These are phyloP conservation scores for Aspergillus terreus DNA, from an alignment of 2,329 filamentous ascomycete species.

Conservation along the genomic window DNA sequence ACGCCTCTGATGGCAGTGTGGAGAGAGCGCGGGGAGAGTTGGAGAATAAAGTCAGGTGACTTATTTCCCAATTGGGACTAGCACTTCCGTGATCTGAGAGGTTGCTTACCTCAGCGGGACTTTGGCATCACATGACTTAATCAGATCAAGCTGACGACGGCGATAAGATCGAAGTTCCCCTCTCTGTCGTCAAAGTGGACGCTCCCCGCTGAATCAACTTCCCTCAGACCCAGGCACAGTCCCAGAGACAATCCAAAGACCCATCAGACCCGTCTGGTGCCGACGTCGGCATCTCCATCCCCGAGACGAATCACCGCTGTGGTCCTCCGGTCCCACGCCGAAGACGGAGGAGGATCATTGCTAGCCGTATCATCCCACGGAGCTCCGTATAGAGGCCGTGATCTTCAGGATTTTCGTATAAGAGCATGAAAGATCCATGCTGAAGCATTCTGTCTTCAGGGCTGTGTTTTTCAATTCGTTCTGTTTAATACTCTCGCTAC, in stretches of 20 bases:
- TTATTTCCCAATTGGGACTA: too few species aligned
- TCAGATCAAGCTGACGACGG: not conserved
- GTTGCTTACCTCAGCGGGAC: too few species aligned
- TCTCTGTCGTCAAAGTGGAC: conserved; percentile 1
- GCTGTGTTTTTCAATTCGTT: not conserved
- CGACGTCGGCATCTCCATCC: conserved; percentile 12
- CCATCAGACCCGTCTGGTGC: conserved; percentile 10
- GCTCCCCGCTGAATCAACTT: not conserved
- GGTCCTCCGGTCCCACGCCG: conserved; percentile 17
- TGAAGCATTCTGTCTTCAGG: not conserved
- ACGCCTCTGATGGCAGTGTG: too few species aligned
- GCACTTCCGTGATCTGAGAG: too few species aligned
- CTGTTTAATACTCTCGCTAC: not conserved
- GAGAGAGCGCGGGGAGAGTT: too few species aligned
- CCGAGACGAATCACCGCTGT: conserved; percentile 14
- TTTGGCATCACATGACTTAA: not conserved
- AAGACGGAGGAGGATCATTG: conserved; percentile 24
- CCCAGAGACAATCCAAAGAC: not conserved
- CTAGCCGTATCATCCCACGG: conserved; percentile 27
- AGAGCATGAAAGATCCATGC: conserved; percentile 13
- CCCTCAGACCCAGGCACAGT: not conserved
- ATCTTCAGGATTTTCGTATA: not conserved
- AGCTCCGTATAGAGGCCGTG: conserved; percentile 1
- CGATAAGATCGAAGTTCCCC: not conserved
- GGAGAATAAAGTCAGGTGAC: too few species aligned